Conservation (phyloP, 2,329 filamentous ascomycete species). For the Epichloe sp. region DNA sequence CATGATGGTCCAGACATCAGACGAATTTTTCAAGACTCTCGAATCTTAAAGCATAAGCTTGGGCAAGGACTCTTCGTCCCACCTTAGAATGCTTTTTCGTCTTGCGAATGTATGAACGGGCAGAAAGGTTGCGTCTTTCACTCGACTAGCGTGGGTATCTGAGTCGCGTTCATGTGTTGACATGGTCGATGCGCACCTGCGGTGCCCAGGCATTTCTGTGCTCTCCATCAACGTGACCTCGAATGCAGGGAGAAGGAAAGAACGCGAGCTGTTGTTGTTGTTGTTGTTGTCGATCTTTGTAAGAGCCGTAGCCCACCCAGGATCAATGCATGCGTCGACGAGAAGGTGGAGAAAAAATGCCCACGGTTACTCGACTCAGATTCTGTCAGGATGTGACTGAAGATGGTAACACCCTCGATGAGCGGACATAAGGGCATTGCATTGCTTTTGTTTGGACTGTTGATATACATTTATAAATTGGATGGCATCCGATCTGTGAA, state of each 20-base stretch:
- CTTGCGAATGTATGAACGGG: no score
- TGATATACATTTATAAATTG: no score
- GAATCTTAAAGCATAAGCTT: no score
- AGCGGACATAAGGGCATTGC: no score
- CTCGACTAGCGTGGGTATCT: neutral
- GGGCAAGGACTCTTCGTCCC: no score
- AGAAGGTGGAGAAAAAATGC: neutral
- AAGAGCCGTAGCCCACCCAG: neutral
- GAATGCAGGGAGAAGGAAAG: neutral
- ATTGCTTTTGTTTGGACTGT: no score
- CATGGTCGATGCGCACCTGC: neutral
- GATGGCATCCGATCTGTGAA: no score
- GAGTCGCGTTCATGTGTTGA: neutral
- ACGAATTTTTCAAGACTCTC: neutral
- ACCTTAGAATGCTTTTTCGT: no score
- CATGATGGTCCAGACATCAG: neutral
- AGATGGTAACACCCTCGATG: no score
- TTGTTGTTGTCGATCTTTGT: neutral
- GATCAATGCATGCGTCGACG: neutral
- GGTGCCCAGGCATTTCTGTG: neutral
- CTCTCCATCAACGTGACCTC: neutral
- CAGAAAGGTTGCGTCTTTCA: neutral
- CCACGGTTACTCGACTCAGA: neutral
- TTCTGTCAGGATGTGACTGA: no score
- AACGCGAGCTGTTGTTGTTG: no score